Evolutionary conservation across 495 filamentous ascomycete genomes (phyloP).

Genomic region (Neurospora africana): DNA sequence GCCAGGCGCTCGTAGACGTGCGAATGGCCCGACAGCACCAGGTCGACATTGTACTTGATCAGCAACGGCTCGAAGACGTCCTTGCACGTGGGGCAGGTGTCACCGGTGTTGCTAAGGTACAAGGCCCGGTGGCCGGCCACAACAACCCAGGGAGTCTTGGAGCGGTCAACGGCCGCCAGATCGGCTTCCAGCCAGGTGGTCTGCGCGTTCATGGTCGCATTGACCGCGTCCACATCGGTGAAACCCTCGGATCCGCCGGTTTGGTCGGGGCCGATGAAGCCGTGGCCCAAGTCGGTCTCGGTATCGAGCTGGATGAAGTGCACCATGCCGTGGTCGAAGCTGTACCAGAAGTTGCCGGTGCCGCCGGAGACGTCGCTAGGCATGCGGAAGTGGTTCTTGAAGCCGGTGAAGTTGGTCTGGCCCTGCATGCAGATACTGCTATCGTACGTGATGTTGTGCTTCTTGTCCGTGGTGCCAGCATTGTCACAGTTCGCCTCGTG

Average conservation of each 20-base stretch:
- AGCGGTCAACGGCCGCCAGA: slow-evolving; percentile 39
- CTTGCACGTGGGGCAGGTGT: slow-evolving; percentile 32
- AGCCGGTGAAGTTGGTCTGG: slow-evolving; percentile 46
- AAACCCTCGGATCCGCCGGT: slow-evolving; percentile 17
- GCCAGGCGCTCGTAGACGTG: slow-evolving; percentile 39
- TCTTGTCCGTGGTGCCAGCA: slow-evolving; percentile 10
- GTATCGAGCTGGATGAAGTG: slow-evolving; percentile 42
- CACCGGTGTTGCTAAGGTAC: slow-evolving; percentile 24
- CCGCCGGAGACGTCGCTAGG: slow-evolving; percentile 30
- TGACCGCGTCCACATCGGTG: slow-evolving; percentile 32
- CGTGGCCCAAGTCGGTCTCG: slow-evolving; percentile 43
- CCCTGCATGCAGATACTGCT: slow-evolving; percentile 36
- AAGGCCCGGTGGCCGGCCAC: slow-evolving; percentile 44
- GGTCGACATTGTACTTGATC: slow-evolving; percentile 40
- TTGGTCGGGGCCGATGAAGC: slow-evolving; percentile 24
- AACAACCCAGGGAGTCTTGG: slow-evolving; percentile 44
- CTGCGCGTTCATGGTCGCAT: slow-evolving; percentile 40
- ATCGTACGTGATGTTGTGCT: background rate
- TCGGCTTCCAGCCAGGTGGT: slow-evolving; percentile 37
- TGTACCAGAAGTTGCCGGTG: slow-evolving; percentile 48
- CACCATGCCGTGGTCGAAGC: slow-evolving; percentile 45
- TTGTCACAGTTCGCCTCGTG: slow-evolving; percentile 44
- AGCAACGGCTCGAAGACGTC: slow-evolving; percentile 39
- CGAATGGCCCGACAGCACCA: slow-evolving; percentile 40
- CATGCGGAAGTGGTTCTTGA: slow-evolving; percentile 43